A percentile compares a stretch with the other conserved stretches of the same genome.
Evolutionary conservation across 768 basidiomycete species (phyloP).

Genomic region (Mycena polygramma): DNA sequence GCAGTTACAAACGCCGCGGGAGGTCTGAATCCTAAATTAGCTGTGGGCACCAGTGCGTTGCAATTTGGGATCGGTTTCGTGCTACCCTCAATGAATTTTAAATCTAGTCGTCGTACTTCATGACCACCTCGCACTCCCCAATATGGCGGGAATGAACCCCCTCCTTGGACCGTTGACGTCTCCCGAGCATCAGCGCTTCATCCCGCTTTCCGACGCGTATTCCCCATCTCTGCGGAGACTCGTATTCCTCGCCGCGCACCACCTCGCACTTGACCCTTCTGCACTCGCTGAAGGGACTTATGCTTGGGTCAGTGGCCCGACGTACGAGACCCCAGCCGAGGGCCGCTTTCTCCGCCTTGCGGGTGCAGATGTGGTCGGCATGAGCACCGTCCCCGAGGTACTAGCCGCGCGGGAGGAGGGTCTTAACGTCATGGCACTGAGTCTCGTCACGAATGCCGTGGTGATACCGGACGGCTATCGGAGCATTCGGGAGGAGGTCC

Average conservation of each 20-base stretch:
- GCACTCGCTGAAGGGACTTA: constrained; percentile 87
- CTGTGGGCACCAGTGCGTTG: constrained; percentile 83
- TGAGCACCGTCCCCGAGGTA: constrained; percentile 95
- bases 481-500: constrained; percentile 80
- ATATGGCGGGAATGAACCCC: constrained; percentile 81
- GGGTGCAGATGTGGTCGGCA: constrained; percentile 93
- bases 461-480: constrained; percentile 77
- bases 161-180: constrained; percentile 79
- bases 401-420: constrained; percentile 83
- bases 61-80: not conserved
- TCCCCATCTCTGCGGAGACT: constrained; percentile 77
- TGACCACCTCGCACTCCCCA: constrained; percentile 88
- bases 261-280: constrained; percentile 63
- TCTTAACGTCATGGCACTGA: constrained; percentile 81
- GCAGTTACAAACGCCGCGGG: constrained; percentile 93
- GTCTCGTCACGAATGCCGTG: constrained; percentile 89
- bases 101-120: constrained; percentile 81
- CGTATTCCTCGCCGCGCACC: constrained; percentile 78
- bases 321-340: constrained; percentile 92
- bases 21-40: constrained; percentile 77
- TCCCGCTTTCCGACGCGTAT: constrained; percentile 89
- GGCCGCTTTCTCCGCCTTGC: constrained; percentile 79
- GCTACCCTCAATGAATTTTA: constrained; percentile 30
- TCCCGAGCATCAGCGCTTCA: constrained; percentile 76
- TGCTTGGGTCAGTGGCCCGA: constrained; percentile 92